phyloP scores from a whole-genome alignment of 768 basidiomycete genomes.

The Panaeolus papilionaceus region DNA sequence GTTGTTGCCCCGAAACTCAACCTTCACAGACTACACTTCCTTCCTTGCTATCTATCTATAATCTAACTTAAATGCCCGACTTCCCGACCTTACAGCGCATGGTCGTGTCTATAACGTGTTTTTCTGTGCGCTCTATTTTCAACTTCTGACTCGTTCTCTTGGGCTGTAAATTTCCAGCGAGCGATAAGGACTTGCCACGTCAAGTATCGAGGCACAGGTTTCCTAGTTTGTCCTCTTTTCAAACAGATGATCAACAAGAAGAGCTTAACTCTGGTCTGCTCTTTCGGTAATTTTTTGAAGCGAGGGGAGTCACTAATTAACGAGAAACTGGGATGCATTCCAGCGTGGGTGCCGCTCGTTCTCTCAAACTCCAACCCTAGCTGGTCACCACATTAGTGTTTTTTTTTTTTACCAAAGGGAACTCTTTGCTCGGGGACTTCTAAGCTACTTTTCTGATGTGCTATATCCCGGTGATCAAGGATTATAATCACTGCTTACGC shows the following conservation, averaged over 20 bases:
- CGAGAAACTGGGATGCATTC: slow-evolving; percentile 5
- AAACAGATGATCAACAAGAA: background rate
- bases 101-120: background rate
- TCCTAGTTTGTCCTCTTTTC: background rate
- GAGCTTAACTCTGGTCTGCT: slow-evolving; percentile 2
- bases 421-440: background rate
- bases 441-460: background rate
- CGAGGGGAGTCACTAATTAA: background rate
- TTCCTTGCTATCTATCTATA: background rate
- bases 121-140: background rate
- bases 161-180: background rate
- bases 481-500: background rate
- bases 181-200: slow-evolving; percentile 11
- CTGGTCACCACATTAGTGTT: background rate
- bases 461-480: background rate
- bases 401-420: background rate
- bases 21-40: background rate
- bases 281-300: background rate
- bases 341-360: background rate
- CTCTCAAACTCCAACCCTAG: background rate
- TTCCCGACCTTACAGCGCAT: slow-evolving; percentile 2
- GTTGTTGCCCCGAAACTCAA: background rate
- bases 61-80: background rate
- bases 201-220: slow-evolving; percentile 6
- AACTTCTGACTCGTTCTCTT: slow-evolving; percentile 4